A percentile compares a stretch with the other conserved stretches of the same genome.
Evolutionary conservation across 306 rosid genomes (phyloP).

Genomic region (Prunus kanzakura): DNA sequence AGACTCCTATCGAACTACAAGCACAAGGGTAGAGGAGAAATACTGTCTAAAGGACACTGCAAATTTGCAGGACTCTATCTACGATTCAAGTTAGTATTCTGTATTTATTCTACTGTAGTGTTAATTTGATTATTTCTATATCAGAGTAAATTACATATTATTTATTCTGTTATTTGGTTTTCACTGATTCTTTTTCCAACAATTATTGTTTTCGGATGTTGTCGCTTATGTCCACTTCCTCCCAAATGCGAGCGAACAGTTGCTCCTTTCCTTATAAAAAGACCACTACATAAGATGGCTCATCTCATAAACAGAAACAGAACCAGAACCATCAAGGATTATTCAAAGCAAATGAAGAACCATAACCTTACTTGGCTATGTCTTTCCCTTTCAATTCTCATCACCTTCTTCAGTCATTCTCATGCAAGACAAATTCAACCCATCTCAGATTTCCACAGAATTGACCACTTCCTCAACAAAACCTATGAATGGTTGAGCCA

Average conservation of each 20-base stretch:
- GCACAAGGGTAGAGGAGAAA: no score
- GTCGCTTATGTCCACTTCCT: not conserved
- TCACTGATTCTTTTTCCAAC: no score
- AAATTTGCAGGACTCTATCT: no score
- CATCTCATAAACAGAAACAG: not conserved
- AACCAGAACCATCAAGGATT: not conserved
- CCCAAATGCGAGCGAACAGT: not conserved
- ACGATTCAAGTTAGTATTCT: no score
- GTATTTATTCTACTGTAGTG: no score
- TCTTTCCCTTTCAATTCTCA: slow-evolving; percentile 34
- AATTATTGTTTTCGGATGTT: not conserved
- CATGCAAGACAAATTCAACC: slow-evolving; percentile 50
- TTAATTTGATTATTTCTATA: no score
- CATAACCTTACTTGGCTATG: slow-evolving; percentile 18
- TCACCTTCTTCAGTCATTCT: slow-evolving; percentile 31
- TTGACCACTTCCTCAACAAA: slow-evolving; percentile 24
- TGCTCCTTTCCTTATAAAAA: not conserved
- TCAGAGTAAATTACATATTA: no score
- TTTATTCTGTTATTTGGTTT: no score
- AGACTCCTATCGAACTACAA: no score
- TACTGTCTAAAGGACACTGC: no score
- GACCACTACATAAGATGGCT: not conserved
- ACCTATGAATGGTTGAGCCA: slow-evolving; percentile 26
- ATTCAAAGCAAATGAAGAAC: slow-evolving; percentile 28
- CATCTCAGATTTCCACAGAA: slow-evolving; percentile 29